Percentiles rank a stretch among this genome's conserved stretches.
Conservation (phyloP, 495 filamentous ascomycete species). For the Parathielavia hyrcaniae region DNA sequence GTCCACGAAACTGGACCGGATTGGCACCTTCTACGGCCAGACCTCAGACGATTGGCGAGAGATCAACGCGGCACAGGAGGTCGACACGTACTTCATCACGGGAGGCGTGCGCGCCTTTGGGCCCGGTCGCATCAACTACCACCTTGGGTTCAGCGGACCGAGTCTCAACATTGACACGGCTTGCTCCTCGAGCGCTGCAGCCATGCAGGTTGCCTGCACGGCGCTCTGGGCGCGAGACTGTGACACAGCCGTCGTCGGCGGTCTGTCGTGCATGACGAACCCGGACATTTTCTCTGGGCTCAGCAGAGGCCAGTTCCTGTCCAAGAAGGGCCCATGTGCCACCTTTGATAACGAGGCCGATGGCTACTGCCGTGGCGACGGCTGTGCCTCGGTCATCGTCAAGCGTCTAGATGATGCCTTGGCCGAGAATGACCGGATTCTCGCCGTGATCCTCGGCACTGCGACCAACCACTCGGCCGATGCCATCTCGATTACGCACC, state of each 20-base stretch:
- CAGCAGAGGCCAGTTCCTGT: constrained; percentile 75
- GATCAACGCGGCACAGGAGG: constrained; percentile 80
- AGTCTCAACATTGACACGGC: constrained; percentile 85
- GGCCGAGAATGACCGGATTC: constrained; percentile 66
- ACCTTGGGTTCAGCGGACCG: constrained; percentile 83
- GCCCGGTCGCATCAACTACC: constrained; percentile 78
- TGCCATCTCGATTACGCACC: constrained; percentile 74
- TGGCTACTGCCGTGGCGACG: constrained; percentile 73
- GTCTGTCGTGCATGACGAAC: constrained; percentile 72
- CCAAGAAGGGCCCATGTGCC: constrained; percentile 71
- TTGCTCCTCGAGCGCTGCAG: constrained; percentile 78
- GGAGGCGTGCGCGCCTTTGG: constrained; percentile 83
- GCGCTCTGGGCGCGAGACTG: constrained; percentile 76
- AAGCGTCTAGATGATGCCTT: constrained; percentile 71
- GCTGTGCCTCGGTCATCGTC: constrained; percentile 62
- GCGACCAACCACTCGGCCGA: constrained; percentile 73
- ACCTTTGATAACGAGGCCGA: constrained; percentile 71
- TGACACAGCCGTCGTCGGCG: constrained; percentile 78
- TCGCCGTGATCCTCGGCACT: constrained; percentile 59
- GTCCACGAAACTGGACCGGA: constrained; percentile 73
- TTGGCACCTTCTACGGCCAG: constrained; percentile 89
- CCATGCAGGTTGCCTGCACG: constrained; percentile 78
- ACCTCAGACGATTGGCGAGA: constrained; percentile 91
- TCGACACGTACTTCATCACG: constrained; percentile 91
- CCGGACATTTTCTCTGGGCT: constrained; percentile 81